These are phyloP conservation scores for Boletus tomentosulus DNA, from an alignment of 768 basidiomycete genomes.

Conservation along the genomic window DNA sequence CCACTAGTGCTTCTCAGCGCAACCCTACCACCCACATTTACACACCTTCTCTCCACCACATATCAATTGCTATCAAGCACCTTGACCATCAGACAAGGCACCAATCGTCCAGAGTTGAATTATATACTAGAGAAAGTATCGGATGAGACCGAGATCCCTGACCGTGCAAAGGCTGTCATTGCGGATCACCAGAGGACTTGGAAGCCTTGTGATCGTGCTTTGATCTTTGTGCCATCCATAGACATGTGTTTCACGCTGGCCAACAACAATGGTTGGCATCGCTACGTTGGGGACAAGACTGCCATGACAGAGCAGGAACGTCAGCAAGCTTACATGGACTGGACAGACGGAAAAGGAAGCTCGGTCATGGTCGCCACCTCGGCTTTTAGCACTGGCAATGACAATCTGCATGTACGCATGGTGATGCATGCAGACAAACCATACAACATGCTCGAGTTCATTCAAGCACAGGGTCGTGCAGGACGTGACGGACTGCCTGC, in stretches of 20 bases:
- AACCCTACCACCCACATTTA: slow-evolving; percentile 8
- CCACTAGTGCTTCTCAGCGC: slow-evolving; percentile 22
- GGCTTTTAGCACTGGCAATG: slow-evolving; percentile 27
- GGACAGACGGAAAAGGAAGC: slow-evolving; percentile 1
- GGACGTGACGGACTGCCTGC: slow-evolving; percentile 10
- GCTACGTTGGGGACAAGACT: slow-evolving; percentile 13
- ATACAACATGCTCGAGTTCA: slow-evolving; percentile 15
- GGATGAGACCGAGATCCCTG: accelerated
- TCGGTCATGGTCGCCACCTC: slow-evolving; percentile 19
- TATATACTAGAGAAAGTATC: slow-evolving; percentile 5
- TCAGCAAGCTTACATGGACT: background rate
- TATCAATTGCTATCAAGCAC: slow-evolving; percentile 3
- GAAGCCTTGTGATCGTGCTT: too few relatives aligned
- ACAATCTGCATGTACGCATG: slow-evolving; percentile 17
- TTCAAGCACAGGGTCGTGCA: slow-evolving; percentile 19
- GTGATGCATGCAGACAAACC: slow-evolving; percentile 21
- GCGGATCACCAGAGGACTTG: background rate
- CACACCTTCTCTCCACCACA: background rate
- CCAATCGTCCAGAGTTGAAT: slow-evolving; percentile 8
- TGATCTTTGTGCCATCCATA: slow-evolving; percentile 10
- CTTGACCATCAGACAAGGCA: background rate
- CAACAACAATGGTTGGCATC: background rate
- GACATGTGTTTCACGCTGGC: background rate
- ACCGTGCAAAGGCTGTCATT: background rate
- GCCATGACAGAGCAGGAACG: background rate